Base-by-base conservation (phyloP, 2,329 filamentous ascomycete genomes). In the Didymella pinodella region DNA sequence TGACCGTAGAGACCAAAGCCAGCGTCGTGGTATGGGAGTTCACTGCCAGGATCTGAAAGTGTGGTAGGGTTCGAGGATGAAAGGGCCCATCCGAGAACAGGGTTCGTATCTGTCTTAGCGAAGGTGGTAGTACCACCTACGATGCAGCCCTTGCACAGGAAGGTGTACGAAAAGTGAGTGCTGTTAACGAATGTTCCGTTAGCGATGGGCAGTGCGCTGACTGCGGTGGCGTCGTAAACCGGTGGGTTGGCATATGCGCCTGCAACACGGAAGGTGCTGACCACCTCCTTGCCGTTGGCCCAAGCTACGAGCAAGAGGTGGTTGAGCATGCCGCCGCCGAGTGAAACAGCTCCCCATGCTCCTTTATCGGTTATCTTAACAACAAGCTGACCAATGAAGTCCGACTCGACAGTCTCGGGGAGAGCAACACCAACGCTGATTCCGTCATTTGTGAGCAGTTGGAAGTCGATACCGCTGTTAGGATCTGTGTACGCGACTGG, bases 81-180 rank as follows among this genome's bases (percentile, higher is more conserved):
- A 20, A 68, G 53, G 1, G 69, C 73, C 38, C 59, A 75, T 14
- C 73, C 72, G 22, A 75, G 44, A 12, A 57, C 62, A 26, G 70
- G 57, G 0, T 52, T 48, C 7, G 59, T 60, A 26, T 71, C 69
- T 8, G 61, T 62, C 0, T 64, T 44, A 10, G 57, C 56, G 48
- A 75, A 75, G 2, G 73, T 75, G 1, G 70, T 75, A 11, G 57
- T 59, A 43, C 74, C 72, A 28, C 59, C 57, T 16, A 62, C 67
- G 22, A 78, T 73, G 52, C 75, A 77, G 16, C 68, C 71, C 11
- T 60, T 65, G 65, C 84, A 86, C 36, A 85, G 77, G 71, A 85
- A 86, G 0, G 84, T 86, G 62, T 82, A 84, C 2, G 81, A 81
- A 67, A 80, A 81, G 62, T 85, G 81, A 1, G 83, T 85, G 60